Base-by-base conservation (phyloP, 78 protist genomes). In the Dictyostelium capitatum region DNA sequence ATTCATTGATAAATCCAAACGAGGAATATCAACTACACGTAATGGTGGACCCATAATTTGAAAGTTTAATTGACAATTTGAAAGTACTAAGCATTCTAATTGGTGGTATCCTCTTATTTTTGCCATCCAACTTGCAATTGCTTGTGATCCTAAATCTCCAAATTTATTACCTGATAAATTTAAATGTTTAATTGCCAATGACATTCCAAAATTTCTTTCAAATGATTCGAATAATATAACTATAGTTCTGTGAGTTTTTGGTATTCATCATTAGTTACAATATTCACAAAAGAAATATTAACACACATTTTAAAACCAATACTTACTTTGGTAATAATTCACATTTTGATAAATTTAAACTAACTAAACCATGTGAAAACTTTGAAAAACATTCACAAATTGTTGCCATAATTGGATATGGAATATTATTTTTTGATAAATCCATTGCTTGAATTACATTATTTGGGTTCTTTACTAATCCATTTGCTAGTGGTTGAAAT, bases 41-140 rank as follows among this genome's bases (percentile, higher is more conserved):
- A 87, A 47, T 51, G 93, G 93, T 87, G 93, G 93, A 17, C 93
- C 93, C 93, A 87, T 87, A 43, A 87, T 77, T 28, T 64, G 25
- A 37, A 87, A 87, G 51, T 87, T 87, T 25, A 87, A 65, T 57
- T 69, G 41, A 30, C 93, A 87, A 50, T 87, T 87, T 4, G 80
- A 37, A 11, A 87, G 50, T 12, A 87, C 79, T 50, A 87, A 64
- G 50, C 75, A 62, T 23, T 87, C 80, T 15, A 87, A 64, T 14
- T 48, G n/a, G 14, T 87, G 93, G 48, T 64, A 54, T 12, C 93
- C 93, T 70, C 79, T 87, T 28, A 87, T 87, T 51, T 87, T 87
- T 48, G 85, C 46, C 93, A 87, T 87, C 93, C 93, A 87, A 25
- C 70, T 11, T 9, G 84, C 93, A 12, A 87, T 47, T 19, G 84